A percentile compares a stretch with the other conserved stretches of the same genome.
These are phyloP conservation scores for Cicer arietinum DNA, from an alignment of 306 rosid genomes.

Conservation along the genomic window DNA sequence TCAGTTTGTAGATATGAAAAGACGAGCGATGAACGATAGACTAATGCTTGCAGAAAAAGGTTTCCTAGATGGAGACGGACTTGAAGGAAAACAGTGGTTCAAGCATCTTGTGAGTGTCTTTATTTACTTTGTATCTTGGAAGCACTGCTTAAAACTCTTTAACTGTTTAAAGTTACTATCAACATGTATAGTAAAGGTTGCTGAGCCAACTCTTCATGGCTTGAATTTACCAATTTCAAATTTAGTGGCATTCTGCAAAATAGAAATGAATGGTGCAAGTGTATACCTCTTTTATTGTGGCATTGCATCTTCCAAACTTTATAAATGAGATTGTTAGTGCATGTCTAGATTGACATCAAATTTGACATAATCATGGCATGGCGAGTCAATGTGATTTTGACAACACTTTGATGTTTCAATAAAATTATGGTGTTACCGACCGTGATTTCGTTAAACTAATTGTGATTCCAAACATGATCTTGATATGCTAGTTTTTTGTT, in stretches of 20 bases:
- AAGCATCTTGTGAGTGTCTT: slow-evolving; percentile 83
- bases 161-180: slow-evolving; percentile 17
- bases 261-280: neutral
- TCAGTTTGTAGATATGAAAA: slow-evolving; percentile 53
- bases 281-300: neutral
- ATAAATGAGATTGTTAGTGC: neutral
- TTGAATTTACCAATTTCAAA: neutral
- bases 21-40: slow-evolving; percentile 74
- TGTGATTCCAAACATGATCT: no score
- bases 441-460: no score
- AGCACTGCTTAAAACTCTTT: slow-evolving; percentile 1
- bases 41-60: slow-evolving; percentile 78
- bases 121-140: slow-evolving; percentile 17
- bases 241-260: neutral
- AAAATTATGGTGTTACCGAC: no score
- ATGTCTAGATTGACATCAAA: no score
- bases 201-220: no score
- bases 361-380: no score
- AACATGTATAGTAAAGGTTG: neutral
- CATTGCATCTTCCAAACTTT: neutral
- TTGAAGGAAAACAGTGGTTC: slow-evolving; percentile 73
- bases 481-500: neutral
- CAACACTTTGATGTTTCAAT: no score
- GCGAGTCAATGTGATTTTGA: no score
- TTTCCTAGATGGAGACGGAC: slow-evolving; percentile 78